phyloP scores from a whole-genome alignment of 176 grass and related monocot species.

The Miscanthus lutarioriparius region DNA sequence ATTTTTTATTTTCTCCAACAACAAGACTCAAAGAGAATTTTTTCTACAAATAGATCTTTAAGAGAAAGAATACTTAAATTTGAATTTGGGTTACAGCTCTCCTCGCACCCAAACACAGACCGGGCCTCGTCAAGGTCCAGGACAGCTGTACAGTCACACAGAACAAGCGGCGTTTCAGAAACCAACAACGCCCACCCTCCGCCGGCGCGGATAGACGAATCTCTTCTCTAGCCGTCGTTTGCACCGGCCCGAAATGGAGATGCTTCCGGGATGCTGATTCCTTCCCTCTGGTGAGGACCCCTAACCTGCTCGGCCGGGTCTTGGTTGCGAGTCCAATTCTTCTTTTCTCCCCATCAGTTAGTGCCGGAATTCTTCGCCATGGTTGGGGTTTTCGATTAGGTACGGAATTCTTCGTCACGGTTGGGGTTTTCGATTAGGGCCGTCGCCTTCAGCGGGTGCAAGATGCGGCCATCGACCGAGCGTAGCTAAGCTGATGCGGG shows the following conservation, averaged over 20 bases:
- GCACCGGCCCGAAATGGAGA: not conserved
- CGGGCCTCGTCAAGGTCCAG: too few relatives aligned
- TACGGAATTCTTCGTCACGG: not conserved
- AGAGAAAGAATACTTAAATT: too few relatives aligned
- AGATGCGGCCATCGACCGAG: not conserved
- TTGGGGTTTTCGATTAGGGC: not conserved
- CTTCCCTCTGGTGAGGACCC: not conserved
- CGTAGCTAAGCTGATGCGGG: too few relatives aligned
- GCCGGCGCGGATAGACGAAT: too few relatives aligned
- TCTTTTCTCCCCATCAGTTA: not conserved
- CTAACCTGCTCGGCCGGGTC: not conserved
- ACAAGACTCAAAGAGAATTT: too few relatives aligned
- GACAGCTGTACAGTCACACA: too few relatives aligned
- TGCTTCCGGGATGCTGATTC: not conserved
- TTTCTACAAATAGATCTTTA: too few relatives aligned
- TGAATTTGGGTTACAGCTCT: too few relatives aligned
- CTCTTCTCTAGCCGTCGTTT: not conserved
- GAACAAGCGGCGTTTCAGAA: too few relatives aligned
- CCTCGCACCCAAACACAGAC: too few relatives aligned
- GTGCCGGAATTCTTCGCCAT: not conserved
- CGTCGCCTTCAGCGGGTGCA: not conserved
- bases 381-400: constrained; percentile 10
- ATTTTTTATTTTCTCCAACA: too few relatives aligned
- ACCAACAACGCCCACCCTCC: too few relatives aligned
- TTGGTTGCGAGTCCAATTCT: not conserved